Evolutionary conservation across 176 grass and related monocot species (phyloP).

Genomic region (Zoysia pacifica): DNA sequence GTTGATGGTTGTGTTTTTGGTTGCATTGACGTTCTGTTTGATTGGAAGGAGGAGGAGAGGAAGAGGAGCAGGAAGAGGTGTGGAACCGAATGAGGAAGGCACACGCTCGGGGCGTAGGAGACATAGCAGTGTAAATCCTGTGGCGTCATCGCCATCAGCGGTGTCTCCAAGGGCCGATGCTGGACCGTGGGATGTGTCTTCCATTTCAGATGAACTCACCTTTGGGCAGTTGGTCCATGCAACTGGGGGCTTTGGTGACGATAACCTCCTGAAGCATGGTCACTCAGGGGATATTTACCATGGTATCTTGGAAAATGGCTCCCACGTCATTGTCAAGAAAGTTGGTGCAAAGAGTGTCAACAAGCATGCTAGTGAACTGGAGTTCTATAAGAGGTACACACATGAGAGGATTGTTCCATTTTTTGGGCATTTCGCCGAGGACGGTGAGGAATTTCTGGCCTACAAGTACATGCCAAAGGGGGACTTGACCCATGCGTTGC

Average conservation of each 20-base stretch:
- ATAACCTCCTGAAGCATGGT: conserved; percentile 67
- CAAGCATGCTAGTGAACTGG: conserved; percentile 49
- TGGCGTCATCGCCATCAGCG: conserved; percentile 37
- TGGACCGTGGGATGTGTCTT: neutral
- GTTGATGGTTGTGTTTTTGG: conserved; percentile 38
- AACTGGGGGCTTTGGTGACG: conserved; percentile 54
- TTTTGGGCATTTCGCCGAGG: conserved; percentile 53
- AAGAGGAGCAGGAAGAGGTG: neutral
- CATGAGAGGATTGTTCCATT: conserved; percentile 71
- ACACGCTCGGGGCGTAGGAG: conserved; percentile 36
- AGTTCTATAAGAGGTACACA: conserved; percentile 48
- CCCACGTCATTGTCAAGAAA: conserved; percentile 67
- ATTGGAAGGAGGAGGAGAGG: conserved; percentile 17
- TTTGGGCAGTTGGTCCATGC: conserved; percentile 64
- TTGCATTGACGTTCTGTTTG: conserved; percentile 41
- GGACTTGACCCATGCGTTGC: conserved; percentile 71
- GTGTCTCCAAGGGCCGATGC: conserved; percentile 27
- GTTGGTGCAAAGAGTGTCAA: conserved; percentile 42
- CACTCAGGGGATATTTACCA: conserved; percentile 78
- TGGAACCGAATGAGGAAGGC: conserved; percentile 39
- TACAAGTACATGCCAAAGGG: conserved; percentile 84
- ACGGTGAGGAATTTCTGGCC: conserved; percentile 58
- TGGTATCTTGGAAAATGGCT: conserved; percentile 72
- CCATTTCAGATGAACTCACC: conserved; percentile 40
- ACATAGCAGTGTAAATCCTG: conserved; percentile 54